Evolutionary conservation across 345 rosid genomes (phyloP).

Genomic region (Lumnitzera littorea): DNA sequence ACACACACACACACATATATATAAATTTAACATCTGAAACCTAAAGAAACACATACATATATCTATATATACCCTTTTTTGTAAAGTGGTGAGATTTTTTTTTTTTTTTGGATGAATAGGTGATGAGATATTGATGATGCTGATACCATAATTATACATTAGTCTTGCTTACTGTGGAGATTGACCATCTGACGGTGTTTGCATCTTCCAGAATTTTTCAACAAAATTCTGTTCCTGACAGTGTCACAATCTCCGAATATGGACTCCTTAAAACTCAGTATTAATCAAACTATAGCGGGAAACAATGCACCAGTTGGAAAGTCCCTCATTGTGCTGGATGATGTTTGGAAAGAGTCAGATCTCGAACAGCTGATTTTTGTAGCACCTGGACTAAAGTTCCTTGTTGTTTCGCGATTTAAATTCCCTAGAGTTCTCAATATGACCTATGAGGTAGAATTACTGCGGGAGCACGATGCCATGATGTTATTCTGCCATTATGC

Average conservation of each 20-base stretch:
- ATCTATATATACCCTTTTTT: too few species aligned
- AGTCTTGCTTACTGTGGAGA: background rate
- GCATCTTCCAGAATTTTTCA: conserved; percentile 39
- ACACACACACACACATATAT: too few species aligned
- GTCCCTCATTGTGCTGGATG: conserved; percentile 67
- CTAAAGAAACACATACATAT: too few species aligned
- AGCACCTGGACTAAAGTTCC: conserved; percentile 52
- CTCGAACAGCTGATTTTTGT: conserved; percentile 50
- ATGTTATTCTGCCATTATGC: conserved; percentile 68
- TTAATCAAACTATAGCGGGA: conserved; percentile 45
- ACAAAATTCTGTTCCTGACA: conserved; percentile 44
- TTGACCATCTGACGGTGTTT: background rate
- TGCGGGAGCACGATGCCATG: conserved; percentile 56
- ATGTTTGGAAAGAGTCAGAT: conserved; percentile 62
- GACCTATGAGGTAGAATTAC: conserved; percentile 51
- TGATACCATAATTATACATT: too few species aligned
- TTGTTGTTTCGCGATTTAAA: conserved; percentile 72
- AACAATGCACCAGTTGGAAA: conserved; percentile 17
- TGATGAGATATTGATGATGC: too few species aligned
- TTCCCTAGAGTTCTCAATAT: conserved; percentile 28
- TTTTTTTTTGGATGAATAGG: too few species aligned
- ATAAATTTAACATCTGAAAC: too few species aligned
- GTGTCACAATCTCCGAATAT: too few species aligned
- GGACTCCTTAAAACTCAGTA: too few species aligned
- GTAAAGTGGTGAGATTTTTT: too few species aligned